phyloP scores from a whole-genome alignment of 805 yeast species.

The Blastobotrys terrestris region DNA sequence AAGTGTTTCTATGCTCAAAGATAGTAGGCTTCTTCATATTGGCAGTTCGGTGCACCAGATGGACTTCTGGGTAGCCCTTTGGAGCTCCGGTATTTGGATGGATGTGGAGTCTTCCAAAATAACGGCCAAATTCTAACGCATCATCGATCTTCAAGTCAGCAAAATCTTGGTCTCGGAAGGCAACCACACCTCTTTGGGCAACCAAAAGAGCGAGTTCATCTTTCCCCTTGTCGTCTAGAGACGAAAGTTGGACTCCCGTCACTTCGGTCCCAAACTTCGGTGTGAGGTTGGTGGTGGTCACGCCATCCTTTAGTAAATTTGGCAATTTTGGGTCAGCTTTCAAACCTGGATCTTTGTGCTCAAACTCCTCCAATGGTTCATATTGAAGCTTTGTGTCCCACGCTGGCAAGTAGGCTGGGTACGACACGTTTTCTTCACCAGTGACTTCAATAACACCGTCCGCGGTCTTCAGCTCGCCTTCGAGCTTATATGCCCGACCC shows the following conservation, averaged over 20 bases:
- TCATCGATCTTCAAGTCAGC: constrained; percentile 33
- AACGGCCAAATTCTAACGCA: constrained; percentile 45
- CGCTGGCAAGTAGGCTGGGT: constrained; percentile 48
- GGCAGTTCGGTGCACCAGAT: constrained; percentile 49
- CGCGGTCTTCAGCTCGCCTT: neutral
- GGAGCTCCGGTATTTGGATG: constrained; percentile 76
- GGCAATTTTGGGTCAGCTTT: constrained; percentile 55
- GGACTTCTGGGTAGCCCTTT: constrained; percentile 50
- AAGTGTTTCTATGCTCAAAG: constrained; percentile 21
- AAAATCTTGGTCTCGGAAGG: constrained; percentile 67
- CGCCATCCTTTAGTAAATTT: constrained; percentile 35
- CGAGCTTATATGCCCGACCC: neutral
- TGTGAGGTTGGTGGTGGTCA: constrained; percentile 37
- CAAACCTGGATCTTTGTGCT: constrained; percentile 54
- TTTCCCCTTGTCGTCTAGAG: constrained; percentile 47
- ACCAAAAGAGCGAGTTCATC: constrained; percentile 65
- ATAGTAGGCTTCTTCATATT: constrained; percentile 27
- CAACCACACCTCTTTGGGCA: constrained; percentile 68
- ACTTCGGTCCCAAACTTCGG: constrained; percentile 71
- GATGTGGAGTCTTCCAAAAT: constrained; percentile 66
- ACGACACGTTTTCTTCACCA: neutral
- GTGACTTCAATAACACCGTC: neutral
- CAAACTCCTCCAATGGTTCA: constrained; percentile 49
- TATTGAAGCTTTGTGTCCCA: constrained; percentile 57
- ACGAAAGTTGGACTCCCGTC: constrained; percentile 54